Evolutionary conservation across 176 grass and related monocot genomes (phyloP).

Genomic region (Raddia guianensis): DNA sequence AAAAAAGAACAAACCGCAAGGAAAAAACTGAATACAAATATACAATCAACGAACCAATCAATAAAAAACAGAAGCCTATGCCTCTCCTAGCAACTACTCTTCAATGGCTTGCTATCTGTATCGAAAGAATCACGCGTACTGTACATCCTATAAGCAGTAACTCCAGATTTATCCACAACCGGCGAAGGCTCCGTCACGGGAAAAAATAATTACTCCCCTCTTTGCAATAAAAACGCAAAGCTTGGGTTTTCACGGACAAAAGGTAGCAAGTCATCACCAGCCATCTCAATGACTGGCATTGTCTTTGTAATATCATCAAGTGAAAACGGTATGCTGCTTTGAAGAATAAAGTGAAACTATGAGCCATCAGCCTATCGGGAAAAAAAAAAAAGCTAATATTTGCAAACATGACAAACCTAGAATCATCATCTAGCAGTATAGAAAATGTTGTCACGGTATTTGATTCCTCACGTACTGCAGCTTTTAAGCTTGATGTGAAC

Average conservation of each 20-base stretch:
- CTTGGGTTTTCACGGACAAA: slow-evolving; percentile 75
- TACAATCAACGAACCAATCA: slow-evolving; percentile 64
- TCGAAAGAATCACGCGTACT: slow-evolving; percentile 53
- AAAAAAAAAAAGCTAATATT: neutral
- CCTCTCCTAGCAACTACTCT: slow-evolving; percentile 53
- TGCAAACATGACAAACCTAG: slow-evolving; percentile 58
- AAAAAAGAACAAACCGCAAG: slow-evolving; percentile 24
- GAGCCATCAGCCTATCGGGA: slow-evolving; percentile 8
- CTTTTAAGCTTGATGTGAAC: slow-evolving; percentile 73
- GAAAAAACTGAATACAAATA: slow-evolving; percentile 46
- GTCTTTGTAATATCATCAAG: slow-evolving; percentile 87
- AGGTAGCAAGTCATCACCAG: slow-evolving; percentile 63
- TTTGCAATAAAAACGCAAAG: slow-evolving; percentile 95
- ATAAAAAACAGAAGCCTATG: slow-evolving; percentile 56
- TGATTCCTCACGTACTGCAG: slow-evolving; percentile 59
- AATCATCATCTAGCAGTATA: slow-evolving; percentile 79
- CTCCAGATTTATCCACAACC: slow-evolving; percentile 56
- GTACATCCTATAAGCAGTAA: slow-evolving; percentile 50
- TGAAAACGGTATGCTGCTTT: slow-evolving; percentile 86
- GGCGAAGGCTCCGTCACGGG: slow-evolving; percentile 15
- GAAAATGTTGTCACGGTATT: slow-evolving; percentile 59
- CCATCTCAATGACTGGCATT: slow-evolving; percentile 66
- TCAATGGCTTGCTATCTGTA: slow-evolving; percentile 47
- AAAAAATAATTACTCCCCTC: slow-evolving; percentile 59
- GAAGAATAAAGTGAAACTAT: slow-evolving; percentile 35